Evolutionary conservation across 805 yeast species (phyloP).

Genomic region (Scheffersomyces coipomensis): DNA sequence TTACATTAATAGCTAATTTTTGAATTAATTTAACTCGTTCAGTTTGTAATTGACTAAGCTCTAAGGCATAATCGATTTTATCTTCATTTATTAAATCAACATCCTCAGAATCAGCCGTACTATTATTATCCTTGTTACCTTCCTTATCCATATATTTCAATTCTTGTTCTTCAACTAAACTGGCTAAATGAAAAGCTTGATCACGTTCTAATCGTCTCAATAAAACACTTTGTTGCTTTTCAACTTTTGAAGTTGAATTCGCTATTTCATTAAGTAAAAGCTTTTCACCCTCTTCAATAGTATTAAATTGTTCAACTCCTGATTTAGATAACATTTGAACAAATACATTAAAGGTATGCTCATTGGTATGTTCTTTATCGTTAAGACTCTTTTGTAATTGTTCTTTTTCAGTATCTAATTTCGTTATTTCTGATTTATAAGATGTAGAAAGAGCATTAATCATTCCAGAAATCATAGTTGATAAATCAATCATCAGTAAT

Average conservation of each 20-base stretch:
- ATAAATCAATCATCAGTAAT: slow-evolving; percentile 31
- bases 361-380: slow-evolving; percentile 48
- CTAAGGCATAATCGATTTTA: slow-evolving; percentile 16
- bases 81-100: slow-evolving; percentile 16
- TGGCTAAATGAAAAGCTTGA: slow-evolving; percentile 46
- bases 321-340: slow-evolving; percentile 26
- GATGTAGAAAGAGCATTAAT: slow-evolving; percentile 50
- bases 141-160: slow-evolving; percentile 15
- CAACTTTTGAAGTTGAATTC: not conserved
- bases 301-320: slow-evolving; percentile 23
- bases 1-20: slow-evolving; percentile 48
- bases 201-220: slow-evolving; percentile 31
- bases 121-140: slow-evolving; percentile 11
- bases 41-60: slow-evolving; percentile 52
- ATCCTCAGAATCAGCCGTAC: slow-evolving; percentile 12
- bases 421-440: slow-evolving; percentile 53
- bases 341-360: slow-evolving; percentile 22
- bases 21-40: slow-evolving; percentile 42
- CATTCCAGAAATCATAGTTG: slow-evolving; percentile 36
- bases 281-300: slow-evolving; percentile 25
- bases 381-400: slow-evolving; percentile 54
- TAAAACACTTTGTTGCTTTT: slow-evolving; percentile 19
- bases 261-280: slow-evolving; percentile 17
- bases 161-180: slow-evolving; percentile 42
- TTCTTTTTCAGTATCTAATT: slow-evolving; percentile 25